These are phyloP conservation scores for Blastosporella zonata DNA, from an alignment of 1,284 basidiomycete species.

Conservation along the genomic window DNA sequence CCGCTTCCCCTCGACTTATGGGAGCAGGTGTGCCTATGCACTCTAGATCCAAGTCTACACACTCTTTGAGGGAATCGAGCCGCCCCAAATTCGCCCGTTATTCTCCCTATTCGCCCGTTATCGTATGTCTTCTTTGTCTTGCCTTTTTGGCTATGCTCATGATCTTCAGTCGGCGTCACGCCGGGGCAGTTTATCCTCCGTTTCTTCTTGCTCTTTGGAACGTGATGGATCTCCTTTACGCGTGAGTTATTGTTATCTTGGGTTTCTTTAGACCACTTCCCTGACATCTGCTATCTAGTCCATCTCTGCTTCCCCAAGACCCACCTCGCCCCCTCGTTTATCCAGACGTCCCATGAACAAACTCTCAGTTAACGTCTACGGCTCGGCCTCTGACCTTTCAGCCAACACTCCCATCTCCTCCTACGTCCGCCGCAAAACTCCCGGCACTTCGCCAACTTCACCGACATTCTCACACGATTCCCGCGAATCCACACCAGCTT, in stretches of 20 bases:
- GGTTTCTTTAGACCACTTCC: neutral
- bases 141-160: constrained; percentile 6
- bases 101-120: constrained; percentile 58
- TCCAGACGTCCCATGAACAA: constrained; percentile 36
- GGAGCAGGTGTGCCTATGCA: constrained; percentile 29
- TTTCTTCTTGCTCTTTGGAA: constrained; percentile 40
- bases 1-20: constrained; percentile 27
- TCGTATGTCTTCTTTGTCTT: constrained; percentile 43
- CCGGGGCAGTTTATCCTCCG: constrained; percentile 42
- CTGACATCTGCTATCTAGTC: constrained; percentile 23
- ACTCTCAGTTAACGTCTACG: constrained; percentile 41
- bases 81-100: constrained; percentile 49
- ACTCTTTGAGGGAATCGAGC: constrained; percentile 41
- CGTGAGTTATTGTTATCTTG: constrained; percentile 23
- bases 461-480: constrained; percentile 54
- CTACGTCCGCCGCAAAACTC: constrained; percentile 73
- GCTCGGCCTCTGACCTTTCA: constrained; percentile 41
- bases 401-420: constrained; percentile 70
- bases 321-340: constrained; percentile 39
- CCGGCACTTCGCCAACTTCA: constrained; percentile 66
- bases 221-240: constrained; percentile 34
- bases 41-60: constrained; percentile 40
- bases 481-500: constrained; percentile 34
- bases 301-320: constrained; percentile 44
- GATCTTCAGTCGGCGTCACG: constrained; percentile 33